Percentiles rank a stretch among this genome's conserved stretches.
These are phyloP conservation scores for Penicillium sp. DNA, from an alignment of 2,329 filamentous ascomycete genomes.

Conservation along the genomic window DNA sequence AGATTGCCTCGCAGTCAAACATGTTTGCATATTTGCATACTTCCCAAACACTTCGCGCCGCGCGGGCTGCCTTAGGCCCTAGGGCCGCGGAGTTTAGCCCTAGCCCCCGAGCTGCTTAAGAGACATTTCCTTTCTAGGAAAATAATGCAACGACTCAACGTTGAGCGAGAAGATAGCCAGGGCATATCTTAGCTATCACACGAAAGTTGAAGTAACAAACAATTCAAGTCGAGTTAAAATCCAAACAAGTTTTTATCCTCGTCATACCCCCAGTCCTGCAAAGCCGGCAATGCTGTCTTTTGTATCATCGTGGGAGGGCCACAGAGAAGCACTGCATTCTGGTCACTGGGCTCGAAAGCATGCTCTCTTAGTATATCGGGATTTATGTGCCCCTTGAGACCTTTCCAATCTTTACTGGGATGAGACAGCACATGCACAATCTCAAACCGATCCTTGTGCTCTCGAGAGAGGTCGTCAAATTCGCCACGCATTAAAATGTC, in stretches of 20 bases:
- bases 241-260: constrained; percentile 47
- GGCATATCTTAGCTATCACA: too few relatives aligned
- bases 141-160: too few relatives aligned
- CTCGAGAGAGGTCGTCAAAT: constrained; percentile 38
- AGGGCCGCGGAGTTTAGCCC: too few relatives aligned
- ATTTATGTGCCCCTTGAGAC: constrained; percentile 44
- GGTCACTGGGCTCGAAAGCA: constrained; percentile 41
- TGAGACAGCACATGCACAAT: constrained; percentile 48
- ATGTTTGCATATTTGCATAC: background rate
- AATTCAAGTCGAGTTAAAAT: constrained; percentile 47
- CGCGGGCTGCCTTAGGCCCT: too few relatives aligned
- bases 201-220: background rate
- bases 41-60: background rate
- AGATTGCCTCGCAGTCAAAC: too few relatives aligned
- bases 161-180: too few relatives aligned
- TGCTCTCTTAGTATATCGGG: constrained; percentile 38
- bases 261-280: constrained; percentile 45
- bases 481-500: constrained; percentile 47
- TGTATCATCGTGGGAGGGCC: constrained; percentile 51
- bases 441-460: constrained; percentile 38
- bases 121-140: too few relatives aligned
- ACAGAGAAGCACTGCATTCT: constrained; percentile 46
- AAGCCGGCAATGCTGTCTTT: constrained; percentile 48
- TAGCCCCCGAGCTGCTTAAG: too few relatives aligned
- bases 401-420: constrained; percentile 44